phyloP scores from a whole-genome alignment of 2,329 filamentous ascomycete genomes.

The Pseudogymnoascus pannorum region DNA sequence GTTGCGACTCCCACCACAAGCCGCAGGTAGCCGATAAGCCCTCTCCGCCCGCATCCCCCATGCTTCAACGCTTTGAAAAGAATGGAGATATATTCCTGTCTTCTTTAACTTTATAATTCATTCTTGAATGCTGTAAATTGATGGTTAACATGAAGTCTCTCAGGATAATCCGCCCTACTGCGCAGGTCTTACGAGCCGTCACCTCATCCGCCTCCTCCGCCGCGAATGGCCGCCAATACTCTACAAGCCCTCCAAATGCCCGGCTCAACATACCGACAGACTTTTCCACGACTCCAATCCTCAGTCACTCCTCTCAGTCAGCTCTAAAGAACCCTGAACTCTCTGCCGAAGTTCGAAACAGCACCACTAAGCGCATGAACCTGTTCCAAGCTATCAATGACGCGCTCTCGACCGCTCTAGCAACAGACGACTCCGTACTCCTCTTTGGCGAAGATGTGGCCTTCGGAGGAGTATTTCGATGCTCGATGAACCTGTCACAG shows the following conservation, averaged over 20 bases:
- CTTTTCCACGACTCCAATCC: slow-evolving; percentile 72
- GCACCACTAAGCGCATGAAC: slow-evolving; percentile 79
- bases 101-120: background rate
- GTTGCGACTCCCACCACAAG: background rate
- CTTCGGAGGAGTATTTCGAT: slow-evolving; percentile 93
- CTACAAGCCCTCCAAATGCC: slow-evolving; percentile 44
- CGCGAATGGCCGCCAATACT: slow-evolving; percentile 19
- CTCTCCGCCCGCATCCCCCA: background rate
- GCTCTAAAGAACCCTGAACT: slow-evolving; percentile 68
- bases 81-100: background rate
- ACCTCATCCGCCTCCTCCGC: slow-evolving; percentile 4
- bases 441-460: slow-evolving; percentile 96
- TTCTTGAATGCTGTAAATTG: background rate
- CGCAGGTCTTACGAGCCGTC: background rate
- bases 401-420: slow-evolving; percentile 73
- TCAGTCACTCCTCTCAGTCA: slow-evolving; percentile 70
- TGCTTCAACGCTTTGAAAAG: slow-evolving; percentile 1
- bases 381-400: slow-evolving; percentile 92
- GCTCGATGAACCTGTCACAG: slow-evolving; percentile 82
- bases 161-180: background rate
- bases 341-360: slow-evolving; percentile 54
- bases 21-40: slow-evolving; percentile 9
- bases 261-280: slow-evolving; percentile 80
- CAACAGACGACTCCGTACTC: slow-evolving; percentile 76
- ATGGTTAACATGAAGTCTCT: background rate